Conservation (phyloP, 1,139 yeast genomes). For the Candida buenavistaensis region DNA sequence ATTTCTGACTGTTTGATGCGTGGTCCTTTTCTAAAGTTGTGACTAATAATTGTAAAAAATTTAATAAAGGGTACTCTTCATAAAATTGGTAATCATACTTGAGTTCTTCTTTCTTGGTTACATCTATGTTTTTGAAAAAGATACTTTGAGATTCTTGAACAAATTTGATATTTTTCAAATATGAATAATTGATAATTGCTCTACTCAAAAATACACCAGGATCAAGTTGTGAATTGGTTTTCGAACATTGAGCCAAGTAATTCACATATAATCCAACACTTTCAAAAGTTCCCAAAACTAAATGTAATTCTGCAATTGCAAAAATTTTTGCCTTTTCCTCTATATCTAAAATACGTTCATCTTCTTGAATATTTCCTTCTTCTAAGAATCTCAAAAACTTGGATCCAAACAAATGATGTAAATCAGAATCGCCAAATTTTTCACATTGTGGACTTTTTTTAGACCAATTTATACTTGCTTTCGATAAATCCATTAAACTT, state of each 20-base stretch:
- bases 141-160: constrained; percentile 45
- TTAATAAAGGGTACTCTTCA: constrained; percentile 44
- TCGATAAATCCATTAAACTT: constrained; percentile 47
- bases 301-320: constrained; percentile 52
- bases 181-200: constrained; percentile 68
- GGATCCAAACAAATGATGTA: constrained; percentile 74
- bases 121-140: constrained; percentile 33
- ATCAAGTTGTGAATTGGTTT: constrained; percentile 30
- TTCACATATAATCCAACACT: constrained; percentile 55
- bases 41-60: constrained; percentile 69
- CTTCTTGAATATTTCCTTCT: constrained; percentile 16
- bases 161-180: constrained; percentile 61
- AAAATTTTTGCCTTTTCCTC: constrained; percentile 38
- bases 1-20: constrained; percentile 43
- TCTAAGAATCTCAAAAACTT: constrained; percentile 44
- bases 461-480: constrained; percentile 68
- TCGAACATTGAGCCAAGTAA: constrained; percentile 46
- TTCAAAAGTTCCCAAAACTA: constrained; percentile 66
- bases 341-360: constrained; percentile 19
- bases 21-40: constrained; percentile 60
- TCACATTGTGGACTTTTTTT: constrained; percentile 36
- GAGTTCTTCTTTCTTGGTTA: constrained; percentile 12
- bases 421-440: constrained; percentile 70
- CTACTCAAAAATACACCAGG: constrained; percentile 59
- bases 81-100: constrained; percentile 19